phyloP scores from a whole-genome alignment of 2,329 filamentous ascomycete species.

The Exophiala bonariae region DNA sequence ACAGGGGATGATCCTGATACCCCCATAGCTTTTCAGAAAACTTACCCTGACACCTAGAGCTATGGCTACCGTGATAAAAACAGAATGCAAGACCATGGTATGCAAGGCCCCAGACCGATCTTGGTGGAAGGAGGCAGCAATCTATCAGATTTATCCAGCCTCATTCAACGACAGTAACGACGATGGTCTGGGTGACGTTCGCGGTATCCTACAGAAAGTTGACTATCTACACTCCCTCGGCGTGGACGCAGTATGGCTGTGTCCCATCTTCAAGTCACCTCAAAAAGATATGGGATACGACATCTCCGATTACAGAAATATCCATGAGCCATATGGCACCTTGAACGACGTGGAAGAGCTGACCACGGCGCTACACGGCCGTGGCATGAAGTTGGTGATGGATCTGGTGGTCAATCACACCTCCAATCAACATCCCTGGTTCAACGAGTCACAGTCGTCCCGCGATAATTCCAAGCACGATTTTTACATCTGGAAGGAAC shows the following conservation, averaged over 20 bases:
- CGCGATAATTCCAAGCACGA: constrained; percentile 61
- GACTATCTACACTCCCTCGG: constrained; percentile 63
- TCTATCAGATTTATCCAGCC: constrained; percentile 65
- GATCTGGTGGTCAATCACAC: constrained; percentile 76
- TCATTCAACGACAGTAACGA: constrained; percentile 60
- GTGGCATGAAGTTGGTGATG: constrained; percentile 67
- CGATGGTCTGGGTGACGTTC: constrained; percentile 63
- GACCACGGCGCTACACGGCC: constrained; percentile 55
- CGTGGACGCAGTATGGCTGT: constrained; percentile 67
- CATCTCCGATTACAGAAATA: constrained; percentile 63
- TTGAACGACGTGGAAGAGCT: constrained; percentile 61
- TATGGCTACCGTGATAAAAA: too few relatives aligned
- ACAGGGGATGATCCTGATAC: too few relatives aligned
- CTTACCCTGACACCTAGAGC: too few relatives aligned
- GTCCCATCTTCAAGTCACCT: constrained; percentile 65
- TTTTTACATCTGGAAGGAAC: constrained; percentile 60
- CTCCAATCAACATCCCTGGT: constrained; percentile 68
- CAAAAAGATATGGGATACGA: constrained; percentile 72
- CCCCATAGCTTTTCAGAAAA: too few relatives aligned
- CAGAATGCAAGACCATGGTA: too few relatives aligned
- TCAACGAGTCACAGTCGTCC: constrained; percentile 60
- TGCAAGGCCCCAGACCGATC: not conserved
- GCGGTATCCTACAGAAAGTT: constrained; percentile 62
- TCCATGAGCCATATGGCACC: constrained; percentile 63
- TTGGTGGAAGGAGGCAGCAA: constrained; percentile 63